Percentiles rank a stretch among this genome's conserved stretches.
Conservation (phyloP, 202 grass and related monocot species). For the Elaeis oleifera region DNA sequence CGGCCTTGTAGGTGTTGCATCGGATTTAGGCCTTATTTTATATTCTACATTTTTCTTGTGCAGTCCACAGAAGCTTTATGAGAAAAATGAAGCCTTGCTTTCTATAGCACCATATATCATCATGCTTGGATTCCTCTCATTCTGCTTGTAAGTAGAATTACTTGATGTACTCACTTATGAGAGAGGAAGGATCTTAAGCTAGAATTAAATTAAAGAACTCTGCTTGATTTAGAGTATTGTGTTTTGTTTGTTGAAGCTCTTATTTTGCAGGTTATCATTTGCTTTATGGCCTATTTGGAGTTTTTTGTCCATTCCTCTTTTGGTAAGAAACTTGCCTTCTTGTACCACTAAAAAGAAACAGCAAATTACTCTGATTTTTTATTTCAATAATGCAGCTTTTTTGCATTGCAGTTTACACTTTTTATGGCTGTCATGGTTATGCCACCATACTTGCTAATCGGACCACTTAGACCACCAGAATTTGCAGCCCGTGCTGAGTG, state of each 20-base stretch:
- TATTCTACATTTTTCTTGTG: neutral
- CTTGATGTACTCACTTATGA: neutral
- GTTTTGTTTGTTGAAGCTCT: neutral
- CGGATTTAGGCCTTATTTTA: neutral
- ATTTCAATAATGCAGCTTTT: neutral
- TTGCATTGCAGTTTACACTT: neutral
- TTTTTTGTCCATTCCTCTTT: neutral
- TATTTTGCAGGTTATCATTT: neutral
- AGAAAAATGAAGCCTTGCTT: neutral
- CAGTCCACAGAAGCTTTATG: neutral
- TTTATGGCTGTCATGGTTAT: neutral
- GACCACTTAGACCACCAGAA: neutral
- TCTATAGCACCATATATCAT: neutral
- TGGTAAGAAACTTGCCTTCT: neutral
- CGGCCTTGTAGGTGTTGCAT: neutral
- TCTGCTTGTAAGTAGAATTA: neutral
- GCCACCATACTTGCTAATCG: neutral
- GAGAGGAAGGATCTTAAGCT: too few species aligned
- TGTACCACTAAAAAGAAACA: neutral
- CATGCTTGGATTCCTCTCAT: neutral
- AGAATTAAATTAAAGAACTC: too few species aligned
- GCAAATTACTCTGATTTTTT: neutral
- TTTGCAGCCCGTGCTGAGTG: neutral
- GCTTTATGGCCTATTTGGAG: slow-evolving; percentile 1
- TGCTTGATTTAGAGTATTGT: too few species aligned